phyloP scores from a whole-genome alignment of 2,329 filamentous ascomycete genomes.

The Zopfia rhizophila region DNA sequence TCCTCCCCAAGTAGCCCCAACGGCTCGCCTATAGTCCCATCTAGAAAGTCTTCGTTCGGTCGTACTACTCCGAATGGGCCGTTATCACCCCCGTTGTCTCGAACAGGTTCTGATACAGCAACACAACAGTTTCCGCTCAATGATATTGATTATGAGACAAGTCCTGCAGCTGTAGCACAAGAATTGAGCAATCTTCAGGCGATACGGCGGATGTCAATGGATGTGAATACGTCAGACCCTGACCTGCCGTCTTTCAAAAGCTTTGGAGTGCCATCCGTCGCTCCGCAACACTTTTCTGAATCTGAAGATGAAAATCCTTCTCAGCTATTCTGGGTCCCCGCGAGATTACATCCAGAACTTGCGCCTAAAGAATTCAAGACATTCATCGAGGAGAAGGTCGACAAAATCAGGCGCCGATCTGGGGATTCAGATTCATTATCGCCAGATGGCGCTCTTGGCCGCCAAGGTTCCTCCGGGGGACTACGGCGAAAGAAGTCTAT shows the following conservation, averaged over 20 bases:
- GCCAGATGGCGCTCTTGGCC: conserved; percentile 63
- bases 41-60: conserved; percentile 26
- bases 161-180: conserved; percentile 88
- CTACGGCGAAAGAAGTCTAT: conserved; percentile 92
- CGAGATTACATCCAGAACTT: conserved; percentile 90
- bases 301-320: conserved; percentile 91
- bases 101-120: conserved; percentile 54
- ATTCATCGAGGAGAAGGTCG: conserved; percentile 92
- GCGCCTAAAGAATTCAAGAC: conserved; percentile 97
- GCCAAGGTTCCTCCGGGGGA: conserved; percentile 66
- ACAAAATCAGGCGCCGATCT: conserved; percentile 86
- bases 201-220: conserved; percentile 93
- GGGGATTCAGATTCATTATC: conserved; percentile 73
- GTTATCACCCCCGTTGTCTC: conserved; percentile 53
- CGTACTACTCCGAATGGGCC: conserved; percentile 29
- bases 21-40: conserved; percentile 21
- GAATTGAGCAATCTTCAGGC: conserved; percentile 93
- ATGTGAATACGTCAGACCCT: conserved; percentile 76
- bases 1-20: conserved; percentile 29
- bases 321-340: conserved; percentile 93
- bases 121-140: conserved; percentile 77
- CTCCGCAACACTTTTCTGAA: conserved; percentile 73
- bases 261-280: conserved; percentile 71
- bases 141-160: conserved; percentile 88
- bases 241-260: conserved; percentile 78